Percentiles rank a stretch among this genome's conserved stretches.
These are phyloP conservation scores for Marvania coccoides DNA, from an alignment of 139 green algal genomes.

Conservation along the genomic window DNA sequence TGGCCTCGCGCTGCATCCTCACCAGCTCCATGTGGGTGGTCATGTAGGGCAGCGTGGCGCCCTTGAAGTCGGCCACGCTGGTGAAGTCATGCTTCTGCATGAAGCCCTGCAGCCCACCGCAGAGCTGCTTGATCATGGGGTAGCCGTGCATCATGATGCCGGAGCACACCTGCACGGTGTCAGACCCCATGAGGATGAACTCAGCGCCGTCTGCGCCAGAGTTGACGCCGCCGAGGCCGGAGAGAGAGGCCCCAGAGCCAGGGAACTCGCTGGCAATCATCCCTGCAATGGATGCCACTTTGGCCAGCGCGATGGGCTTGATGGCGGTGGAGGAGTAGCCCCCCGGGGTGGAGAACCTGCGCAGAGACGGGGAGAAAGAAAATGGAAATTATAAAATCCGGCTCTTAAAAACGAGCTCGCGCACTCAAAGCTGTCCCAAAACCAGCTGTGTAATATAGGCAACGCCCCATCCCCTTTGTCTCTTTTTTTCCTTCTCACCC, in stretches of 20 bases:
- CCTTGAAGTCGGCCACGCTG: conserved; percentile 76
- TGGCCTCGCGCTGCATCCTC: conserved; percentile 66
- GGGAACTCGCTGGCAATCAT: conserved; percentile 67
- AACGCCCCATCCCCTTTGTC: too few species aligned
- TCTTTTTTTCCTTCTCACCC: too few species aligned
- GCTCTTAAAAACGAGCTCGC: too few species aligned
- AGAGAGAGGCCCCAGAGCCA: conserved; percentile 43
- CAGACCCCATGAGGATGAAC: conserved; percentile 88
- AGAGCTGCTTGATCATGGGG: conserved; percentile 80
- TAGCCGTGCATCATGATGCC: conserved; percentile 98
- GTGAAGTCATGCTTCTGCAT: conserved; percentile 82
- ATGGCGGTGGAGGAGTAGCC: conserved; percentile 83
- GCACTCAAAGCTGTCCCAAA: too few species aligned
- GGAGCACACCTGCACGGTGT: conserved; percentile 97
- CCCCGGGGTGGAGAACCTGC: conserved; percentile 67
- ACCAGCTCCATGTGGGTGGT: conserved; percentile 94
- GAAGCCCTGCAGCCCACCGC: conserved; percentile 65
- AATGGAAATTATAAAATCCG: too few species aligned
- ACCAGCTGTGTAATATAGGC: too few species aligned
- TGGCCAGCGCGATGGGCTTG: conserved; percentile 94
- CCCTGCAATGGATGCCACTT: conserved; percentile 47
- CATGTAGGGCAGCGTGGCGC: conserved; percentile 79
- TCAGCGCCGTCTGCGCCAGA: conserved; percentile 87
- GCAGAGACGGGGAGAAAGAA: too few species aligned
- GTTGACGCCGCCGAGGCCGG: conserved; percentile 87